Percentiles rank a stretch among this genome's conserved stretches.
Evolutionary conservation across 495 filamentous ascomycete species (phyloP).

Genomic region (Xanthoparmelia taractica): DNA sequence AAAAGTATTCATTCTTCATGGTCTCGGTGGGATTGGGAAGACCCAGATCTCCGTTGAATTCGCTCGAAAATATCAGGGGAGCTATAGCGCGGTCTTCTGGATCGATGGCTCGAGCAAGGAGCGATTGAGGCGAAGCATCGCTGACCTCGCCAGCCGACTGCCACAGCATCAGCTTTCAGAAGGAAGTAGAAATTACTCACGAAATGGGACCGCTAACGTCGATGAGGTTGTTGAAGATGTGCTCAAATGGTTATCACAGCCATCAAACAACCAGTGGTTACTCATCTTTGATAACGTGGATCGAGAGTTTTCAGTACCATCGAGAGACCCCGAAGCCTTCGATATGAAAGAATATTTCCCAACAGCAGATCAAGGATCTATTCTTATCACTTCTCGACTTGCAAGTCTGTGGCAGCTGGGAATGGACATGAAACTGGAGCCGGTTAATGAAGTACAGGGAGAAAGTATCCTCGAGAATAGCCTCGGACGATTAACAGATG

Average conservation of each 20-base stretch:
- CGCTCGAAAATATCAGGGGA: constrained; percentile 23
- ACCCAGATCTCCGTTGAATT: constrained; percentile 29
- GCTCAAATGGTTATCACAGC: constrained; percentile 32
- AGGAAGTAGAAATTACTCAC: constrained; percentile 7
- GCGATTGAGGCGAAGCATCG: constrained; percentile 24
- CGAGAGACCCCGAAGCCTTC: constrained; percentile 30
- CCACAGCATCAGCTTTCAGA: constrained; percentile 15
- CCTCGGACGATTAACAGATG: neutral
- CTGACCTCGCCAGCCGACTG: constrained; percentile 18
- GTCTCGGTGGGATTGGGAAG: constrained; percentile 37
- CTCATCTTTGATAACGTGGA: constrained; percentile 35
- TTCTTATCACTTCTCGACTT: constrained; percentile 36
- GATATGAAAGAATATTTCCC: constrained; percentile 34
- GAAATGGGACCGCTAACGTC: constrained; percentile 9
- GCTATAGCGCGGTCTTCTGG: constrained; percentile 26
- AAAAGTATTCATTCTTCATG: constrained; percentile 28
- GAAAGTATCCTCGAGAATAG: neutral
- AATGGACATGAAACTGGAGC: neutral
- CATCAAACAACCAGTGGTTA: constrained; percentile 35
- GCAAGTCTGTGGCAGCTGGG: constrained; percentile 12
- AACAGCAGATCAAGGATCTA: constrained; percentile 32
- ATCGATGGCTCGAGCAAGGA: constrained; percentile 22
- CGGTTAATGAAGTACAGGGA: neutral
- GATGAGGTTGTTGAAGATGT: constrained; percentile 25
- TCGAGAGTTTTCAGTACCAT: constrained; percentile 17